A percentile compares a stretch with the other conserved stretches of the same genome.
Evolutionary conservation across 2,329 filamentous ascomycete genomes (phyloP).

Genomic region (Fusarium dimerum): DNA sequence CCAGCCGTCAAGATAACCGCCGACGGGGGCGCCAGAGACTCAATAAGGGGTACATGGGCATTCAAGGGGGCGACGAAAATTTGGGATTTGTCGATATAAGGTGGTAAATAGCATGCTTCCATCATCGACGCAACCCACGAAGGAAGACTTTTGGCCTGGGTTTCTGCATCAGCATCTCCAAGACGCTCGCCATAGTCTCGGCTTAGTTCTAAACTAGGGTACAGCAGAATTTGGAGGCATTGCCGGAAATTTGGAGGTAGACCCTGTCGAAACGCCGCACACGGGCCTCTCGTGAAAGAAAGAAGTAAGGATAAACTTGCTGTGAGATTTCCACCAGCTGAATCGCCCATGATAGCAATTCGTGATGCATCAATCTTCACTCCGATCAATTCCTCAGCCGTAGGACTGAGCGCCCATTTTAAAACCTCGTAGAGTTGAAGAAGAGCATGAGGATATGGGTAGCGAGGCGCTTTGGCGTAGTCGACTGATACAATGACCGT

Average conservation of each 20-base stretch:
- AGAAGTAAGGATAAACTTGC: not conserved
- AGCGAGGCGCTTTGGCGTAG: not conserved
- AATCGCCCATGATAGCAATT: not conserved
- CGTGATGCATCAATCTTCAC: not conserved
- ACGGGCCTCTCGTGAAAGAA: not conserved
- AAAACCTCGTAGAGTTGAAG: not conserved
- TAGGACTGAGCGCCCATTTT: not conserved
- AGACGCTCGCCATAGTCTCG: not conserved
- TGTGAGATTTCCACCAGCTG: not conserved
- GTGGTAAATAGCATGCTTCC: not conserved
- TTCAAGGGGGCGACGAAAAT: not conserved
- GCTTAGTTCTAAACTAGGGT: not conserved
- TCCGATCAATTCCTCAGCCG: not conserved
- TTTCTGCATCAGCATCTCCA: not conserved
- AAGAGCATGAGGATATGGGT: not conserved
- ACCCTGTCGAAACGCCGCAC: not conserved
- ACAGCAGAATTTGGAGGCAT: not conserved
- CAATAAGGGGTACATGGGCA: not conserved
- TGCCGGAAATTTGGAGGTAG: not conserved
- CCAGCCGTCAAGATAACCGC: not conserved
- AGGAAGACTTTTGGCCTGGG: not conserved
- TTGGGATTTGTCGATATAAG: not conserved
- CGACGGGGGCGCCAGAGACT: not conserved
- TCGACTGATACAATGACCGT: not conserved
- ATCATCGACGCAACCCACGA: not conserved